Evolutionary conservation across 208 protist genomes (phyloP), one percentile per base, ranked within the genome.

Genomic region (Trypanosoma congolense): DNA sequence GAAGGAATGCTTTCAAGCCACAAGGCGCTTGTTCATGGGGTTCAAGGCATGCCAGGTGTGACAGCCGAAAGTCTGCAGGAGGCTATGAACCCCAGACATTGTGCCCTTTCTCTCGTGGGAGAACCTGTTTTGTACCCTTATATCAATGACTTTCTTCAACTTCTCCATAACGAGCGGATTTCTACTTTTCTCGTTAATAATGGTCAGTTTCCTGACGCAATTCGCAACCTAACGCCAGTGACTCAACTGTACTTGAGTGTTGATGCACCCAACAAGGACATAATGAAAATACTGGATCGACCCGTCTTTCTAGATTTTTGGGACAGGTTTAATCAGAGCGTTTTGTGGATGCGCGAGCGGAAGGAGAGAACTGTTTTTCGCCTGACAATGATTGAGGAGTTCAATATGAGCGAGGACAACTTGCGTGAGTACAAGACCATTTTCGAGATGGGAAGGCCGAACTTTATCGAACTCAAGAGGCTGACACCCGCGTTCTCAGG

Each of bases 201-300:
- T 61, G 92, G 86, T 8, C 90, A 95, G 65, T 96, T 96, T 52
- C 91, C 87, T 16, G 82, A 96, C 28, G 66, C 73, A 18, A 63
- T 96, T 43, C 67, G 56, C 24, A 36, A 45, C 3, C 67, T 96
- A 21, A 61, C 45, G 4, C 70, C 90, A 8, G 87, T 97, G 9
- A 98, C 92, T 31, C 94, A 98, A 72, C 79, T 98, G 33, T 98
- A 98, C 65, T 67, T 98, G 12, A 92, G 82, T 59, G 89, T 98
- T 6, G 95, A 97, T 62, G 93, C 87, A 12, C 77, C 93, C 9
- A 96, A 92, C 59, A 70, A 75, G 47, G 65, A 89, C 56, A 86
- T 70, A 14, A 90, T 98, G 73, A 94, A 96, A 51, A 63, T 75
- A 22, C 80, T 97, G 16, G 93, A 97, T 67, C 70, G 91, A 0